Conservation (phyloP, 1,284 basidiomycete genomes). For the Irpex rosettiformis region DNA sequence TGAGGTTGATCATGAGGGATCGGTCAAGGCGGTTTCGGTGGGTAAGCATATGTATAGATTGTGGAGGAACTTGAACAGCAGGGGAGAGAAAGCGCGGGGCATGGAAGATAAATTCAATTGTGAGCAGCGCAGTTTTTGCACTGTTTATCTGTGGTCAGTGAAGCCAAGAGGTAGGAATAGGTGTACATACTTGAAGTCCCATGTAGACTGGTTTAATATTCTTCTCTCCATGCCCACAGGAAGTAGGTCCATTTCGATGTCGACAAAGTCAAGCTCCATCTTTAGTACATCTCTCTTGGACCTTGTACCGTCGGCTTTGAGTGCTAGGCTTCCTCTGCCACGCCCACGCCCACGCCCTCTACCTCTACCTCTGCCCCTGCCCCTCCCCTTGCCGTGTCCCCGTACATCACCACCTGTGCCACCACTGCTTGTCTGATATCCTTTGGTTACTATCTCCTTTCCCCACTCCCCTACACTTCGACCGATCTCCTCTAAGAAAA, state of each 20-base stretch:
- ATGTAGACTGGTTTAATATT: slow-evolving; percentile 73
- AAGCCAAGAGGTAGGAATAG: slow-evolving; percentile 12
- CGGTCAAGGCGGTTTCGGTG: slow-evolving; percentile 56
- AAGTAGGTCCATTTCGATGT: slow-evolving; percentile 74
- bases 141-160: slow-evolving; percentile 35
- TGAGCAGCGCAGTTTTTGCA: slow-evolving; percentile 64
- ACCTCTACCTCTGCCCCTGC: slow-evolving; percentile 23
- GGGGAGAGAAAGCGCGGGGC: slow-evolving; percentile 42
- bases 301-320: slow-evolving; percentile 22
- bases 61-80: slow-evolving; percentile 33
- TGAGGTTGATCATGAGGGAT: slow-evolving; percentile 49
- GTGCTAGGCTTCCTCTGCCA: slow-evolving; percentile 15
- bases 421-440: slow-evolving; percentile 30
- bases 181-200: slow-evolving; percentile 70
- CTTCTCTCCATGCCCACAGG: slow-evolving; percentile 81
- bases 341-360: slow-evolving; percentile 29
- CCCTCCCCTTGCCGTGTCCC: slow-evolving; percentile 21
- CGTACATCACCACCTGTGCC: slow-evolving; percentile 19
- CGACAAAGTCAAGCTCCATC: slow-evolving; percentile 59
- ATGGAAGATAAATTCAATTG: slow-evolving; percentile 67
- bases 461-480: slow-evolving; percentile 72
- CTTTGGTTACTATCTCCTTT: slow-evolving; percentile 59
- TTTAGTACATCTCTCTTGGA: slow-evolving; percentile 63
- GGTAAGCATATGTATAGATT: slow-evolving; percentile 50
- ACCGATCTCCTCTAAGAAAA: slow-evolving; percentile 77